Evolutionary conservation across 352 stramenopile species (phyloP), one percentile per base, ranked within the genome.

Genomic region (Globisporangium spinosum): DNA sequence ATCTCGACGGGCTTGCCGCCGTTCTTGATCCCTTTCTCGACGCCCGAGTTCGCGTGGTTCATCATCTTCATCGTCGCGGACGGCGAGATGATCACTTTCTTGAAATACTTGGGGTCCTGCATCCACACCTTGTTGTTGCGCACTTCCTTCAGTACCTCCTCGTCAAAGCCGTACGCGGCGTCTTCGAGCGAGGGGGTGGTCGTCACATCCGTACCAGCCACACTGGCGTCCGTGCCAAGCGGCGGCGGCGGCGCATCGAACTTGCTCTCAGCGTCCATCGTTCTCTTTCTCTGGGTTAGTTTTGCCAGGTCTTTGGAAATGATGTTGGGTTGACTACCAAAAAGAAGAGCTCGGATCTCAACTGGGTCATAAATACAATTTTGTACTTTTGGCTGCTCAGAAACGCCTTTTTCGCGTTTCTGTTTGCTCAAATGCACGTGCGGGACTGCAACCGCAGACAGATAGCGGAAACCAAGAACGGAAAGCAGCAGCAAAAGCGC

Each of bases 1-100:
- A 99, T 97, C 82, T 99, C 98, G 20, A 99, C 95, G 43, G 96
- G 96, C 75, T 98, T 99, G 25, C 97, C 97, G 27, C 93, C 94
- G 34, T 74, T 73, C 74, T 96, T 96, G 68, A 99, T 98, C 32
- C 98, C 98, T 74, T 99, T 99, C 76, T 99, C 94, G 10, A 99
- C 97, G 54, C 98, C 98, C 38, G 91, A 98, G 56, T 98, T 94
- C 69, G 97, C 98, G 79, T 99, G 97, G 73, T 98, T 98, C 56
- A 99, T 87, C 94, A 99, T 99, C 80, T 99, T 98, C 85, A 98
- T 98, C 17, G 90, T 90, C 58, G 96, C 94, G 25, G 89, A 89
- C 25, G 95, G 91, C 57, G 93, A 98, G 64, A 98, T 85, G 67
- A 97, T 96, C n/a, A 98, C 94, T 66, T 96, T 97, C 70, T 97